phyloP scores from a whole-genome alignment of 306 rosid genomes.

The Dicorynia guianensis region DNA sequence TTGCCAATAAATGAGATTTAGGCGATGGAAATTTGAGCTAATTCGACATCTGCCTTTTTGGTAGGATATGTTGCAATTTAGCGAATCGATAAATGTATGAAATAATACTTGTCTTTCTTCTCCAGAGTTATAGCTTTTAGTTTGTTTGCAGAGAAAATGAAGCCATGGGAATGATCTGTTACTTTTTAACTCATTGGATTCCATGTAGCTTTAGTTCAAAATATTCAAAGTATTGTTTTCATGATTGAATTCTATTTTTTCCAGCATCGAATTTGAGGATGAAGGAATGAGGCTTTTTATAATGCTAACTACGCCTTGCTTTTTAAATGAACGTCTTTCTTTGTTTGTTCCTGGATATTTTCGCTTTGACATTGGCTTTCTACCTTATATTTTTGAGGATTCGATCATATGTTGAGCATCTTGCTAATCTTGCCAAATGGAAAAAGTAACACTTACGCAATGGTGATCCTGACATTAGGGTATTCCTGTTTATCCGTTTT shows the following conservation, averaged over 20 bases:
- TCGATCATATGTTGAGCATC: slow-evolving; percentile 64
- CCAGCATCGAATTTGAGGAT: background rate
- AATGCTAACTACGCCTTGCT: background rate
- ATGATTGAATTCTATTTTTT: background rate
- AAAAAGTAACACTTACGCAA: too few species aligned
- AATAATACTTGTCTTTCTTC: background rate
- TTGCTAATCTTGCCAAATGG: slow-evolving; percentile 63
- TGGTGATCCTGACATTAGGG: too few species aligned
- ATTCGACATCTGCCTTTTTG: background rate
- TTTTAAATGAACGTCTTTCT: background rate
- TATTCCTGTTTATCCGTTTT: too few species aligned
- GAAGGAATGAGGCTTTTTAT: background rate
- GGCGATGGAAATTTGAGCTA: background rate
- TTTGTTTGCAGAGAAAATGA: background rate
- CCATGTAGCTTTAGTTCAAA: background rate
- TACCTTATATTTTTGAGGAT: slow-evolving; percentile 57
- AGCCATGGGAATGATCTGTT: background rate
- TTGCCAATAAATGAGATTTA: background rate
- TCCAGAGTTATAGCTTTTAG: background rate
- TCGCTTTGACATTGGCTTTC: slow-evolving; percentile 24
- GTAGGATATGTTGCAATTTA: background rate
- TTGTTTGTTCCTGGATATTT: background rate
- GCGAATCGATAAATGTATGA: background rate
- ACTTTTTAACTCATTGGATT: background rate
- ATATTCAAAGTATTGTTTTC: background rate